Conservation (phyloP, 257 asterid genomes). For the Solanum neorickii region DNA sequence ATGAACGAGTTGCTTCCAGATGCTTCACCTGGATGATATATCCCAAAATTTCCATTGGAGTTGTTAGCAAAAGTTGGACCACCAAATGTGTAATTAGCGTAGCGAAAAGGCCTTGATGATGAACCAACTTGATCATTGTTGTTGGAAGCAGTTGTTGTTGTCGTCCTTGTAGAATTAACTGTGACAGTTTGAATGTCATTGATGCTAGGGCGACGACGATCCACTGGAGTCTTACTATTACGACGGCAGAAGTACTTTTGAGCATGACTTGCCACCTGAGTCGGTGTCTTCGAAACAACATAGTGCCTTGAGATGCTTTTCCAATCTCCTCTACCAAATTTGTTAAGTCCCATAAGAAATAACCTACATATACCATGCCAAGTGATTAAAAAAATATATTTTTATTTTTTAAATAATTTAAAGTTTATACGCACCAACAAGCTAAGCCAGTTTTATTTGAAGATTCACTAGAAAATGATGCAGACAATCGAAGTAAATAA, state of each 20-base stretch:
- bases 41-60: neutral
- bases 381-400: neutral
- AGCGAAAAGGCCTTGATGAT: neutral
- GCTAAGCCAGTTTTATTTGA: neutral
- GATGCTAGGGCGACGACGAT: constrained; percentile 22
- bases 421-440: neutral
- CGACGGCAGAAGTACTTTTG: constrained; percentile 33
- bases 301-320: constrained; percentile 40
- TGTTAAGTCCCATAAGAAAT: constrained; percentile 39
- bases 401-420: neutral
- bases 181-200: constrained; percentile 19
- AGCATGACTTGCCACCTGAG: constrained; percentile 49
- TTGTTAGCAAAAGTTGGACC: neutral
- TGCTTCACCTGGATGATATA: neutral
- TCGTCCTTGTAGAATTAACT: neutral
- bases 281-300: constrained; percentile 27
- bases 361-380: constrained; percentile 6
- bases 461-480: neutral
- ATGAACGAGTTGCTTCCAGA: neutral
- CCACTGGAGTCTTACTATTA: constrained; percentile 9
- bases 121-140: neutral
- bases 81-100: neutral
- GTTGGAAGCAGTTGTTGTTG: neutral
- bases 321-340: constrained; percentile 48
- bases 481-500: neutral